Evolutionary conservation across 2,329 filamentous ascomycete genomes (phyloP).

Genomic region (Cadophora sp.): DNA sequence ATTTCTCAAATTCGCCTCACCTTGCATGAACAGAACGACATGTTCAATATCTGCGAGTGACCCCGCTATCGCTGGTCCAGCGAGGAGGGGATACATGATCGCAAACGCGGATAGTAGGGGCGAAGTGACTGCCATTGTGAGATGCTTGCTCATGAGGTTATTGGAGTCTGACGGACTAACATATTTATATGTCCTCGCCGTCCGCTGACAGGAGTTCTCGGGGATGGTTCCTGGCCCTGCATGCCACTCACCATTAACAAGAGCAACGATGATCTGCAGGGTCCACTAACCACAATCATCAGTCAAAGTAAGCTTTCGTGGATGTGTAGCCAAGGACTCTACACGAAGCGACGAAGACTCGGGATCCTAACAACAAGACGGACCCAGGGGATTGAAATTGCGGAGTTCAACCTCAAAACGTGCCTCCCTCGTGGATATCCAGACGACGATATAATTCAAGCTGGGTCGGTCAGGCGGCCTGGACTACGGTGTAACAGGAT

Average conservation of each 20-base stretch:
- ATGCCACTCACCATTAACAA: slow-evolving; percentile 23
- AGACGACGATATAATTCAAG: background rate
- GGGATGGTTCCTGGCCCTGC: slow-evolving; percentile 6
- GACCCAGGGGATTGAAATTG: background rate
- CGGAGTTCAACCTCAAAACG: background rate
- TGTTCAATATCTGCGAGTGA: slow-evolving; percentile 60
- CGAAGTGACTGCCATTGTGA: slow-evolving; percentile 30
- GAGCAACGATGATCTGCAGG: slow-evolving; percentile 7
- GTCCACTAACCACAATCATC: background rate
- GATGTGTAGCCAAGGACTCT: background rate
- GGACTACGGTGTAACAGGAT: background rate
- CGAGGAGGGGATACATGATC: slow-evolving; percentile 34
- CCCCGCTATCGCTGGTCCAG: slow-evolving; percentile 35
- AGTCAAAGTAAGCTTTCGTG: background rate
- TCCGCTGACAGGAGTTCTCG: background rate
- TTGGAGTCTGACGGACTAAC: background rate
- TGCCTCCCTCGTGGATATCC: background rate
- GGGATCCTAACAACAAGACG: background rate
- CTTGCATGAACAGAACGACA: slow-evolving; percentile 65
- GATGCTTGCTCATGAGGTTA: slow-evolving; percentile 4
- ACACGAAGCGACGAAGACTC: background rate
- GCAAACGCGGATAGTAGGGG: slow-evolving; percentile 25
- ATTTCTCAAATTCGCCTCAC: slow-evolving; percentile 36
- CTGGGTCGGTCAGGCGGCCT: background rate
- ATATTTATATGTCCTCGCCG: slow-evolving; percentile 1